Base-by-base conservation (phyloP, 2,329 filamentous ascomycete genomes). In the Ophiostoma tasmaniense region DNA sequence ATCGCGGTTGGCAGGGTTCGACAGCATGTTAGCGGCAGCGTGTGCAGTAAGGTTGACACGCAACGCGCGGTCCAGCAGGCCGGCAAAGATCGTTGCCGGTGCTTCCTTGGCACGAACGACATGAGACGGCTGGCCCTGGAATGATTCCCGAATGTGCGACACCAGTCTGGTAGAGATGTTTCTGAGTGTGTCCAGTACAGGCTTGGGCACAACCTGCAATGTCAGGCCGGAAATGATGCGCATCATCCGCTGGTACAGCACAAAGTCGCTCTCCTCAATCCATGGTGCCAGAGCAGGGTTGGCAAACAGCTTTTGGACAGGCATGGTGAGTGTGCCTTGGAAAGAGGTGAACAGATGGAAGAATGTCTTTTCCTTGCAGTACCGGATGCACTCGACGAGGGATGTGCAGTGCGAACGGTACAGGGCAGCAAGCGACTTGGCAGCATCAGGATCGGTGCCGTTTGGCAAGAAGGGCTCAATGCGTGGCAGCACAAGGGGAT, bases 161-260 rank as follows among this genome's bases (percentile, higher is more conserved):
- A 96, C 90, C 13, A 99, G 83, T 62, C 86, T 87, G 74, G 92
- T 89, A 0, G 93, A 93, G 69, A 99, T 96, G 73, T 89, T 94
- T 73, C 91, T 88, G 39, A 99, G 85, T 1, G 93, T 93, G 74
- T 93, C 91, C 70, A 97, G 83, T 7, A 98, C 93, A 3, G 89
- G 85, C 70, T 93, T 91, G 1, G 95, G 95, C 3, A 96, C 90
- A 17, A 97, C 93, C 77, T 98, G 93, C 8, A 97, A 84, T 3
- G 92, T 95, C 55, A 98, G 83, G n/a, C 89, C 88, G 0, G 91
- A 90, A 55, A 98, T 88, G 71, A 97, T 96, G 68, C 90, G 89
- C 80, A 97, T 93, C 90, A 98, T 97, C 73, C 93, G 93, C 77
- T 98, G 93, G 77, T 99, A 99, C 80, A 97, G 91, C 42, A 94